Conservation (phyloP, 257 asterid genomes). For the Lithospermum erythrorhizon region DNA sequence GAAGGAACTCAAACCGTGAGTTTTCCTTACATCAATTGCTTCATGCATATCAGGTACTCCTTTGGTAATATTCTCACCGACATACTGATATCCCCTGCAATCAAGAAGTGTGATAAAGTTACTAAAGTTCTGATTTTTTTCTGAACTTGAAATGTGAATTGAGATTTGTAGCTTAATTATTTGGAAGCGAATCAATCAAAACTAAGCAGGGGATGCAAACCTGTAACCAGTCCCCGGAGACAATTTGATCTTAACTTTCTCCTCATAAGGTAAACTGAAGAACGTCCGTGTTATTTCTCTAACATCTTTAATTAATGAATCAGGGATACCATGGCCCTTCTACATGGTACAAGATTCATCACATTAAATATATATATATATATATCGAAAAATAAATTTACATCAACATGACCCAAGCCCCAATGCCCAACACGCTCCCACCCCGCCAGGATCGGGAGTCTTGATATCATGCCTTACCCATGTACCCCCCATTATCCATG, state of each 20-base stretch:
- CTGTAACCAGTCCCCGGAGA: slow-evolving; percentile 79
- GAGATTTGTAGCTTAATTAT: neutral
- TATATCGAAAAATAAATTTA: too few species aligned
- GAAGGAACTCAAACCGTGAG: neutral
- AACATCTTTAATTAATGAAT: slow-evolving; percentile 45
- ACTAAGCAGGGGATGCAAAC: slow-evolving; percentile 18
- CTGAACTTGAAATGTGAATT: too few species aligned
- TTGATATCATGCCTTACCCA: too few species aligned
- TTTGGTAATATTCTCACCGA: slow-evolving; percentile 70
- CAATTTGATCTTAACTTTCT: slow-evolving; percentile 65
- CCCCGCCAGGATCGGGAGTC: too few species aligned
- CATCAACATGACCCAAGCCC: too few species aligned
- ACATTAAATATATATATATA: too few species aligned
- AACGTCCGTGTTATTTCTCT: slow-evolving; percentile 45
- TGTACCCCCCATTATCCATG: too few species aligned
- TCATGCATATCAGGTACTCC: slow-evolving; percentile 87
- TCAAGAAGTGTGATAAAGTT: neutral
- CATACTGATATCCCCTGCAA: slow-evolving; percentile 79
- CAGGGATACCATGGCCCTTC: slow-evolving; percentile 88
- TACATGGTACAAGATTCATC: slow-evolving; percentile 19
- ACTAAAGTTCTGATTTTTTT: neutral
- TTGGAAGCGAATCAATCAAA: neutral
- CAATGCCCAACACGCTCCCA: too few species aligned
- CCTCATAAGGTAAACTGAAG: slow-evolving; percentile 67
- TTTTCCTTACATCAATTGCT: slow-evolving; percentile 68